Conservation (phyloP, 139 green algal species). For the Chlamydomonas sp. region DNA sequence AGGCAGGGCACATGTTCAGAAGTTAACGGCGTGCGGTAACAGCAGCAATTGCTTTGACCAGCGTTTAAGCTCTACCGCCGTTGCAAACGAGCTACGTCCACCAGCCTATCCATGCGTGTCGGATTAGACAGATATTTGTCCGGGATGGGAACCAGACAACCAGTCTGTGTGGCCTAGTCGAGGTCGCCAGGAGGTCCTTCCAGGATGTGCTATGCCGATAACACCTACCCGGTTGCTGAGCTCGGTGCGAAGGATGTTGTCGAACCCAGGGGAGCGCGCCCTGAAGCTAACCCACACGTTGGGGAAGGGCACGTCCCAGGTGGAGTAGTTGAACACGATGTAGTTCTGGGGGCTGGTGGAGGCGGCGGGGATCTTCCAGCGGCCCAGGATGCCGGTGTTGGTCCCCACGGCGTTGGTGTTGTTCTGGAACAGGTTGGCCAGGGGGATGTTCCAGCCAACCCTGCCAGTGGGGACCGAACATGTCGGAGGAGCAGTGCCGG, state of each 20-base stretch:
- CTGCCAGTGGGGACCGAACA: no score
- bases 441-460: slow-evolving; percentile 3
- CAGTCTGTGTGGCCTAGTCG: no score
- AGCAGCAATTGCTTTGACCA: no score
- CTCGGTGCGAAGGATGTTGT: not conserved
- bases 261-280: not conserved
- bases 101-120: no score
- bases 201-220: no score
- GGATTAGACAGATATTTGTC: no score
- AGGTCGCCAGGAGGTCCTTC: not conserved
- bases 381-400: not conserved
- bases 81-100: no score
- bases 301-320: not conserved
- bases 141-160: no score
- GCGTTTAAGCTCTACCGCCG: no score
- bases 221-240: not conserved
- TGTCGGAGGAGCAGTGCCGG: no score
- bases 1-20: no score
- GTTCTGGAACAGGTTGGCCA: not conserved
- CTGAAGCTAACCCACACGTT: slow-evolving; percentile 19
- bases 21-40: no score
- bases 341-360: not conserved
- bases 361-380: not conserved
- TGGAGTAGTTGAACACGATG: not conserved
- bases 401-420: not conserved